These are phyloP conservation scores for Biscogniauxia mediterranea DNA, from an alignment of 2,329 filamentous ascomycete species.

Conservation along the genomic window DNA sequence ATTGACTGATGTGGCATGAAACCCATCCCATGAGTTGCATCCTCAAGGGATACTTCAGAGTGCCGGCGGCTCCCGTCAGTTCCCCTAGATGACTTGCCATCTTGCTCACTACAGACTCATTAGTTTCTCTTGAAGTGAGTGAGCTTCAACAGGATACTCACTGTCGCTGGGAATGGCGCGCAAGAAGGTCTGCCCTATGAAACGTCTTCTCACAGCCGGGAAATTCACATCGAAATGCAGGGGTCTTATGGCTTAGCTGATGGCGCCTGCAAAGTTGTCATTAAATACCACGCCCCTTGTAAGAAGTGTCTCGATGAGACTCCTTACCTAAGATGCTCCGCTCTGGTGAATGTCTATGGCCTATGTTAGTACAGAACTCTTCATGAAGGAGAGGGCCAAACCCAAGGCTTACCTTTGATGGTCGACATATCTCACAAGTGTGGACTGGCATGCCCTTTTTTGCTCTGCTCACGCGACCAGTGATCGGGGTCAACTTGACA, in stretches of 20 bases:
- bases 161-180: conserved; percentile 56
- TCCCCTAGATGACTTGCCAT: conserved; percentile 38
- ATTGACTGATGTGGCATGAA: conserved; percentile 17
- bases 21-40: conserved; percentile 12
- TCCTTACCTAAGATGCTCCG: conserved; percentile 58
- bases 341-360: conserved; percentile 58
- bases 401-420: conserved; percentile 44
- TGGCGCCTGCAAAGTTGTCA: conserved; percentile 48
- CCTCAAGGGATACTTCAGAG: conserved; percentile 26
- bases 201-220: conserved; percentile 57
- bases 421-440: conserved; percentile 50
- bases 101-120: conserved; percentile 40
- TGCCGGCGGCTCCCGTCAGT: conserved; percentile 26
- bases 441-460: conserved; percentile 61
- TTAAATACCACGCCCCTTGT: conserved; percentile 28
- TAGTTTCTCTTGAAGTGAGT: conserved; percentile 1
- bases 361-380: conserved; percentile 19
- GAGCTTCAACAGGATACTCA: conserved; percentile 30
- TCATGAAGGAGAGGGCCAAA: conserved; percentile 2
- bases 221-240: conserved; percentile 50
- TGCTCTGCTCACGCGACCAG: conserved; percentile 54
- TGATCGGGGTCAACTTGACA: conserved; percentile 56
- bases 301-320: conserved; percentile 3
- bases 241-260: conserved; percentile 57
- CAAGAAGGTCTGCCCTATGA: conserved; percentile 57